Percentiles rank a stretch among this genome's conserved stretches.
phyloP scores from a whole-genome alignment of 768 basidiomycete genomes.

The Suillus tomentosus region DNA sequence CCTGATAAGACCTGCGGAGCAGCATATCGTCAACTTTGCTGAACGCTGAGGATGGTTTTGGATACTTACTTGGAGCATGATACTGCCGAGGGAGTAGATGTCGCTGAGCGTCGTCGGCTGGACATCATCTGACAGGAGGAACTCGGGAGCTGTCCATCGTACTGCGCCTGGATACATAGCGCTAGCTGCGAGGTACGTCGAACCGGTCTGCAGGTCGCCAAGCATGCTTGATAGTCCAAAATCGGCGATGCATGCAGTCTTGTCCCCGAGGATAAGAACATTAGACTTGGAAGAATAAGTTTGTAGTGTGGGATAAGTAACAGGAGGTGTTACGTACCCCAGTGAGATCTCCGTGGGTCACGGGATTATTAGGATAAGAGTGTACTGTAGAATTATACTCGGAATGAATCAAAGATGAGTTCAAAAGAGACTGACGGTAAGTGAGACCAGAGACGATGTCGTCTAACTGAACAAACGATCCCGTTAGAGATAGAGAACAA shows the following conservation, averaged over 20 bases:
- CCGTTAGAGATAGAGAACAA: background rate
- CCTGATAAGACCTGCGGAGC: slow-evolving; percentile 25
- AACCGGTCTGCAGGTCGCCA: slow-evolving; percentile 33
- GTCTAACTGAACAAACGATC: slow-evolving; percentile 5
- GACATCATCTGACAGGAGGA: slow-evolving; percentile 23
- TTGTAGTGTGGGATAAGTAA: background rate
- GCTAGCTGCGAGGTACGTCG: slow-evolving; percentile 34
- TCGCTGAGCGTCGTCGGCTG: slow-evolving; percentile 18
- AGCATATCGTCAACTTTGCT: background rate
- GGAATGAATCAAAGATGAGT: background rate
- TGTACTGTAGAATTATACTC: slow-evolving; percentile 9
- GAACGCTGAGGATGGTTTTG: background rate
- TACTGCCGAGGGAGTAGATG: slow-evolving; percentile 24
- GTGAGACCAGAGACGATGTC: slow-evolving; percentile 11
- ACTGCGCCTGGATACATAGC: slow-evolving; percentile 36
- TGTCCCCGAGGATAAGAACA: slow-evolving; percentile 39
- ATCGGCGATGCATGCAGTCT: slow-evolving; percentile 40
- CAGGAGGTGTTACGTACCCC: slow-evolving; percentile 19
- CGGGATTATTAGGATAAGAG: slow-evolving; percentile 5
- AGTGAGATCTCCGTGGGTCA: slow-evolving; percentile 28
- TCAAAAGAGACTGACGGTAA: slow-evolving; percentile 11
- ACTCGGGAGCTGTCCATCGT: slow-evolving; percentile 46
- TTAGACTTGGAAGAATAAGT: slow-evolving; percentile 14
- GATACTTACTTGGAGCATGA: slow-evolving; percentile 25
- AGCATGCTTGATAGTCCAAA: slow-evolving; percentile 45